These are phyloP conservation scores for Amoebophrya sp. DNA, from an alignment of 169 alveolate genomes.

Conservation along the genomic window DNA sequence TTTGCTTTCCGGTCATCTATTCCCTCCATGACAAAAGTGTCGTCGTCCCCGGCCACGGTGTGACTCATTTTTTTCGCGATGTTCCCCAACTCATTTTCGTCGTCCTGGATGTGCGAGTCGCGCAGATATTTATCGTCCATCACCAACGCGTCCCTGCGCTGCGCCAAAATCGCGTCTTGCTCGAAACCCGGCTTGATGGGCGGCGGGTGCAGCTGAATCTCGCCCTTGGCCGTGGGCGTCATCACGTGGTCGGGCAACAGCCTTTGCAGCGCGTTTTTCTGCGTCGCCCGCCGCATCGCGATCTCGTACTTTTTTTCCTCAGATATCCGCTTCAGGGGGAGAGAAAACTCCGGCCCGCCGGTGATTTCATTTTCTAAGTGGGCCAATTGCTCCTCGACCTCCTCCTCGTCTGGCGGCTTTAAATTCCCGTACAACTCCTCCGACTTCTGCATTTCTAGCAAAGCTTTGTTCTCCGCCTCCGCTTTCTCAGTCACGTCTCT, in stretches of 20 bases:
- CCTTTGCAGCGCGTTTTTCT: background rate
- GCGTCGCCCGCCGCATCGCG: background rate
- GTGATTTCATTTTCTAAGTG: background rate
- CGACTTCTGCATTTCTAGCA: no score
- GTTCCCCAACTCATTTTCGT: background rate
- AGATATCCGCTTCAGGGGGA: background rate
- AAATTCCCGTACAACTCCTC: background rate
- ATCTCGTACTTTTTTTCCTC: background rate
- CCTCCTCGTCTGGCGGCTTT: background rate
- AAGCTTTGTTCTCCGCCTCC: no score
- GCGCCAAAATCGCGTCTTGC: background rate
- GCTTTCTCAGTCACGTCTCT: no score
- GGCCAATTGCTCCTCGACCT: background rate
- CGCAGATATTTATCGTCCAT: background rate
- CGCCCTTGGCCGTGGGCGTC: background rate
- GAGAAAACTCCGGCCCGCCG: background rate
- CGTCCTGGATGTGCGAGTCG: background rate
- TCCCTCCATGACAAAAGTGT: no score
- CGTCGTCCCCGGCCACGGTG: no score
- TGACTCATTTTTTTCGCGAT: no score
- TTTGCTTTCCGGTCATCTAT: no score
- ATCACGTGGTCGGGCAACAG: background rate
- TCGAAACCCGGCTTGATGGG: background rate
- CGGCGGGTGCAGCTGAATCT: no score
- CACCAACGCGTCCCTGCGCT: slow-evolving; percentile 2